A percentile compares a stretch with the other conserved stretches of the same genome.
Evolutionary conservation across 2,329 filamentous ascomycete genomes (phyloP).

Genomic region (Acrodontium crateriforme): DNA sequence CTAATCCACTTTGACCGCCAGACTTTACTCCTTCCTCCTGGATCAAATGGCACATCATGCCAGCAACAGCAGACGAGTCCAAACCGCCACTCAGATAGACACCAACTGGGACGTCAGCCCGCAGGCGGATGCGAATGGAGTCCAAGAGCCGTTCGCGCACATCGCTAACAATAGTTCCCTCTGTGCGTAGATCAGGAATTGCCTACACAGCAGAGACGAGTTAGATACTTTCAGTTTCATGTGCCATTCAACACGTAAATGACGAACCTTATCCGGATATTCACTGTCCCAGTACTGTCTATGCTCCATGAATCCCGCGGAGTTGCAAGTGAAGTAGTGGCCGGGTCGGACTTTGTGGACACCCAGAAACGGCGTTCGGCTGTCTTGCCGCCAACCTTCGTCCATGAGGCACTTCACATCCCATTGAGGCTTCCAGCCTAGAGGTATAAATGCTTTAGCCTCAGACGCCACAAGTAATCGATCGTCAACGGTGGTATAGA

Average conservation of each 20-base stretch:
- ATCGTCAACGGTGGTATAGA: conserved; percentile 31
- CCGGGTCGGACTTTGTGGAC: conserved; percentile 34
- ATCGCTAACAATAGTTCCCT: conserved; percentile 21
- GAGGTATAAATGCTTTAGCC: conserved; percentile 38
- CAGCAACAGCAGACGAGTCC: conserved; percentile 43
- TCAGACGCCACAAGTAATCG: conserved; percentile 38
- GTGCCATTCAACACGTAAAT: neutral
- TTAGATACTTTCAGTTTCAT: too few species aligned
- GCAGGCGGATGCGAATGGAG: conserved; percentile 38
- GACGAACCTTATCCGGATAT: conserved; percentile 37
- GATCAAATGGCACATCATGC: conserved; percentile 41
- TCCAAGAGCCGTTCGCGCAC: conserved; percentile 39
- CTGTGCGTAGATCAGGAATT: conserved; percentile 6
- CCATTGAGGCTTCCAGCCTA: conserved; percentile 42
- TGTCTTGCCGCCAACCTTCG: conserved; percentile 31
- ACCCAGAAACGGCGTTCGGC: conserved; percentile 37
- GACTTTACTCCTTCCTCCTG: conserved; percentile 32
- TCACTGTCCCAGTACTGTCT: conserved; percentile 40
- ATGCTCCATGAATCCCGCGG: conserved; percentile 25
- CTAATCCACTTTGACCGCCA: conserved; percentile 30
- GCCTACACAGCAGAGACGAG: neutral
- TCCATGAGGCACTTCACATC: conserved; percentile 34
- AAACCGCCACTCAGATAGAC: conserved; percentile 45
- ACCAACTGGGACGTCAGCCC: conserved; percentile 44
- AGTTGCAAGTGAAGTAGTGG: conserved; percentile 29